phyloP scores from a whole-genome alignment of 2,329 filamentous ascomycete species.

The Fusarium sp. region DNA sequence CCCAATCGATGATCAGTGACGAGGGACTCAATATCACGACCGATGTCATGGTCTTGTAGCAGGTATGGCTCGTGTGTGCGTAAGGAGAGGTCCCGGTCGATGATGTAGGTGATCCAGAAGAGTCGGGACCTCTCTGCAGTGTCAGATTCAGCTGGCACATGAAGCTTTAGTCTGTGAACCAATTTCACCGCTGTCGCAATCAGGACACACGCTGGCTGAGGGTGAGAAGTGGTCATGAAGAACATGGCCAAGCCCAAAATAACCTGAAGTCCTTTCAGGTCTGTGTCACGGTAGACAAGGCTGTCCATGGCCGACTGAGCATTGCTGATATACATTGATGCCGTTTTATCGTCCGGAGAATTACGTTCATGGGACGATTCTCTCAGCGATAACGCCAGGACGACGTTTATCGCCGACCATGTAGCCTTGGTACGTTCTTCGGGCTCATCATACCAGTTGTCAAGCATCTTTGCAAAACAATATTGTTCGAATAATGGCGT shows the following conservation, averaged over 20 bases:
- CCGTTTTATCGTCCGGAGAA: neutral
- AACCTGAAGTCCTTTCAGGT: conserved; percentile 5
- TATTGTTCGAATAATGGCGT: neutral
- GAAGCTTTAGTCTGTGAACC: neutral
- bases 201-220: neutral
- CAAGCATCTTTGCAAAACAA: neutral
- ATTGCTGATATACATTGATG: neutral
- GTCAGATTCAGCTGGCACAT: neutral
- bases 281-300: neutral
- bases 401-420: conserved; percentile 2
- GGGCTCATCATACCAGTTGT: neutral
- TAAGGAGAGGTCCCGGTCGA: neutral
- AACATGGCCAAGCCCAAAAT: neutral
- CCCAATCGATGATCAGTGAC: too few species aligned
- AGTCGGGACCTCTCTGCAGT: neutral
- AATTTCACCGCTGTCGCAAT: conserved; percentile 20
- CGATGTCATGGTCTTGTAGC: conserved; percentile 15
- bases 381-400: conserved; percentile 15
- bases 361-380: neutral
- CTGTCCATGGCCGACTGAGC: conserved; percentile 6
- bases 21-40: neutral
- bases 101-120: conserved; percentile 24
- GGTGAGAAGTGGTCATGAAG: neutral
- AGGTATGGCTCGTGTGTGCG: conserved; percentile 12
- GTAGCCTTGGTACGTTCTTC: neutral